Evolutionary conservation across 495 filamentous ascomycete species (phyloP), one percentile per base, ranked within the genome.

Genomic region (Penicillium fimorum): DNA sequence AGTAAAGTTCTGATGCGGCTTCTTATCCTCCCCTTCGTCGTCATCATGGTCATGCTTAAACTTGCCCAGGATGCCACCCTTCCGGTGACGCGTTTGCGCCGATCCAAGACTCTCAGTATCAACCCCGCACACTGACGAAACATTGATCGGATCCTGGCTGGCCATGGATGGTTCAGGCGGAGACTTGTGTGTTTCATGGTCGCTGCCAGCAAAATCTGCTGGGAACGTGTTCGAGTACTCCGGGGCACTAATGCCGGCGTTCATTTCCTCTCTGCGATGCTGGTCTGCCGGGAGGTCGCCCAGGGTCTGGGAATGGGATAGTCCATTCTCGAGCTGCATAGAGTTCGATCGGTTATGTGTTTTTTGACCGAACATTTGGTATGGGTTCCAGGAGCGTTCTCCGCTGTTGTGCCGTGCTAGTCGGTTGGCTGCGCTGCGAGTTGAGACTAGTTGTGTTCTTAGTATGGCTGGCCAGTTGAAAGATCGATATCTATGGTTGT

Each of bases 1-100:
- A 0, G 88, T 92, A 55, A 85, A 91, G 13, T 79, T 80, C 17
- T 80, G 76, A 33, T 67, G 52, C 50, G 70, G 62, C 46, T 67
- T 58, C 32, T 72, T 61, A 5, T 66, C 60, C n/a, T 57, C 58
- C 10, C 57, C 46, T 18, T 54, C 37, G 8, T 55, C 18, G 1
- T 35, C 35, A 8, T 35, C 24, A 6, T 50, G 20, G 33, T 29
- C 18, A 30, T 47, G 53, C 7, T 55, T 48, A 20, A 69, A 58
- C 11, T 53, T 65, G 24, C 59, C 58, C 22, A 68, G 40, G 12
- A 70, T 52, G 5, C 53, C 37, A 32, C 50, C 57, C 53, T 58
- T 71, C 24, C 71, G 62, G 59, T 69, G 61, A 1, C 75, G 66
- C 18, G 69, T 62, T 58, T 60, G 6, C 44, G 22, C 18, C 20